A percentile compares a stretch with the other conserved stretches of the same genome.
Evolutionary conservation across 345 rosid species (phyloP).

Genomic region (Acer campestre): DNA sequence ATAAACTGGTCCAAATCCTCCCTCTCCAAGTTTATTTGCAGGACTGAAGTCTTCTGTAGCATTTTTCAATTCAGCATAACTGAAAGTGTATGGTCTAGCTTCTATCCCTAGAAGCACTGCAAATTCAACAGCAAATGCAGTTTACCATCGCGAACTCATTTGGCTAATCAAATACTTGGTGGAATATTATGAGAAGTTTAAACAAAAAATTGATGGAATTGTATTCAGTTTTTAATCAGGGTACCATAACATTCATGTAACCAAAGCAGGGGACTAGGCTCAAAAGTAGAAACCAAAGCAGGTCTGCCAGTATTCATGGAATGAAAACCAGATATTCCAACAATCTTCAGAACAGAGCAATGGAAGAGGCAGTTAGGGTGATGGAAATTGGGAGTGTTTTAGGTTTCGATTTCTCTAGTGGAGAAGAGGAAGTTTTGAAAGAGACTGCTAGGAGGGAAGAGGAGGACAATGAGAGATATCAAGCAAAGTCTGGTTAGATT

Average conservation of each 20-base stretch:
- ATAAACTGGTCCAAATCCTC: conserved; percentile 81
- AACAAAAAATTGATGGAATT: not conserved
- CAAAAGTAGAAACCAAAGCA: too few species aligned
- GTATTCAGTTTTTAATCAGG: not conserved
- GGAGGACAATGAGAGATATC: too few species aligned
- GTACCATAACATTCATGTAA: not conserved
- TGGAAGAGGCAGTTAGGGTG: too few species aligned
- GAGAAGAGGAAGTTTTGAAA: too few species aligned
- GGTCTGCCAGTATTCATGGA: too few species aligned
- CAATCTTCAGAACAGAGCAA: too few species aligned
- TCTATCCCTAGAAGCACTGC: conserved; percentile 28
- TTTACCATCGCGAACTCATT: not conserved
- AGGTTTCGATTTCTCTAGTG: too few species aligned
- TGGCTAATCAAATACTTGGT: not conserved
- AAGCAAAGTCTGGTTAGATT: too few species aligned
- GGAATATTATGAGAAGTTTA: not conserved
- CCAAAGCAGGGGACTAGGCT: too few species aligned
- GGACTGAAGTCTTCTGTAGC: conserved; percentile 16
- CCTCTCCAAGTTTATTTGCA: conserved; percentile 51
- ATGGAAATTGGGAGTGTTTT: too few species aligned
- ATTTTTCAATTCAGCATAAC: conserved; percentile 16
- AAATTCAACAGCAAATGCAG: not conserved
- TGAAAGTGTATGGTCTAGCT: conserved; percentile 19
- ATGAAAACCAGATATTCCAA: too few species aligned
- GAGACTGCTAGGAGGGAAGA: too few species aligned